Base-by-base conservation (phyloP, 2,329 filamentous ascomycete species). In the Arthroderma sp. region DNA sequence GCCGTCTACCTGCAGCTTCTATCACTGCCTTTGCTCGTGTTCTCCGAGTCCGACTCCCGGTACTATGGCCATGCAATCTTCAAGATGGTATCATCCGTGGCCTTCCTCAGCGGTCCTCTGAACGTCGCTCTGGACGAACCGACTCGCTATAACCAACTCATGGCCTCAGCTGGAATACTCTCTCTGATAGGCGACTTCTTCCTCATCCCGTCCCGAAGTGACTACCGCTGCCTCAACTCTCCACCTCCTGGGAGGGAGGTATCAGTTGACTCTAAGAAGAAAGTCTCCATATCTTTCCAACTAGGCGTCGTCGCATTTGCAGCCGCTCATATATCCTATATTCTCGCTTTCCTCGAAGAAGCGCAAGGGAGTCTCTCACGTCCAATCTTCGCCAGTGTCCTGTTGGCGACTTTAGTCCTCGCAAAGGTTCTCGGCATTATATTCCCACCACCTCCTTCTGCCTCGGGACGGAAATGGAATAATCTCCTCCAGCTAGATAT, bases 261-360 rank as follows among this genome's bases (percentile, higher is more conserved):
- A 22, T n/a, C 7, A 11, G 38, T 22, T 4, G 3, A 47, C 4
- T 11, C 30, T n/a, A 38, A 46, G 22, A 11, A 15, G 10, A 39
- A 43, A 27, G 44, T 54, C 29, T 57, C 57, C 4, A 42, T 44
- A n/a, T 57, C 53, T 27, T 58, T 59, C 42, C 52, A 57, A 37
- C 51, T 57, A 2, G 57, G 57, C 4, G 50, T 59, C 9, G 48
- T 55, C 31, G 54, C 57, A 39, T 59, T 59, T 30, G 57, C 57
- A 9, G 51, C 48, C 1, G 57, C 57, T 31, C 57, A 59, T 47
- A 50, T 57, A 40, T 51, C 56, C 34, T 59, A 59, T 38, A 56
- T 56, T 37, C 29, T 53, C 9, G 57, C 57, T 28, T 58, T 59
- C 43, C 43, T 59, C 10, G 42, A 42, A 31, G 48, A 57, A 40